Evolutionary conservation across 371 early-diverging fungal genomes (phyloP).

Genomic region (Capillidium rhysosporum): DNA sequence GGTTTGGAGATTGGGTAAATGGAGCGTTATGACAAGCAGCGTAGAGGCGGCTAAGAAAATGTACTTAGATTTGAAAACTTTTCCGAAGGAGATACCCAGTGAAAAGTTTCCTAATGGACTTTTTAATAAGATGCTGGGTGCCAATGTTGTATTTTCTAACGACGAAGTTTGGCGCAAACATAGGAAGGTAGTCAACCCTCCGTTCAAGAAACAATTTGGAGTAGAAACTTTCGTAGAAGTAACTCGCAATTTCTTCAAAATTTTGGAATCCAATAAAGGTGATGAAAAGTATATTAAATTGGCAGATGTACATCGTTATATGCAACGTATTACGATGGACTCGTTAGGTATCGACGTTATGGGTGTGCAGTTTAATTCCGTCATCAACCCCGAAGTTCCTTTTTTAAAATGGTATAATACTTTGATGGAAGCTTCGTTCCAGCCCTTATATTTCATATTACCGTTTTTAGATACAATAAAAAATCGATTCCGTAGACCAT

Average conservation of each 20-base stretch:
- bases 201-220: slow-evolving; percentile 7
- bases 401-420: not conserved
- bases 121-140: not conserved
- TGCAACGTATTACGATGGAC: slow-evolving; percentile 1
- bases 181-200: slow-evolving; percentile 11
- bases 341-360: not conserved
- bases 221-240: not conserved
- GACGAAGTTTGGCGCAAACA: not conserved
- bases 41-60: not conserved
- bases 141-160: not conserved
- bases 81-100: not conserved
- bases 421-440: not conserved
- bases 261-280: not conserved
- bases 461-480: not conserved
- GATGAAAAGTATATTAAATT: slow-evolving; percentile 13
- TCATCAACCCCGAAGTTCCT: not conserved
- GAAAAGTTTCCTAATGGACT: not conserved
- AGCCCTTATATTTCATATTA: not conserved
- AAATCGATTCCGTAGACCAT: not conserved
- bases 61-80: not conserved
- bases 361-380: not conserved
- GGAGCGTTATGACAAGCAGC: not conserved
- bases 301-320: slow-evolving; percentile 4
- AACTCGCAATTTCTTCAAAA: not conserved
- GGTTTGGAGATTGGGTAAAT: not conserved